Percentiles rank a stretch among this genome's conserved stretches.
Conservation (phyloP, 1,284 basidiomycete species). For the Termitomyces sp. region DNA sequence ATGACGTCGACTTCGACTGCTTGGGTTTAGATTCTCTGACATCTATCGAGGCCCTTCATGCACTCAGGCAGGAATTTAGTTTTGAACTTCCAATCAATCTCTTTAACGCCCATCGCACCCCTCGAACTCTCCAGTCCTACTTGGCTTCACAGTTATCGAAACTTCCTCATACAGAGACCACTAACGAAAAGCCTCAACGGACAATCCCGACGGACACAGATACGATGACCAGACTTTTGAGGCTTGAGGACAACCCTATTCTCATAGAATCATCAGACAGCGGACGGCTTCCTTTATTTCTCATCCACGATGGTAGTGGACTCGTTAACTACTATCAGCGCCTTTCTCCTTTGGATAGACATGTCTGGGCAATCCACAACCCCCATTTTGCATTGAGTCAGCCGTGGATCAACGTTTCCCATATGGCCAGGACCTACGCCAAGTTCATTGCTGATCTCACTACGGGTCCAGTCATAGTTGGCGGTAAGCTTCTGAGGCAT, state of each 20-base stretch:
- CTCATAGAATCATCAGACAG: constrained; percentile 34
- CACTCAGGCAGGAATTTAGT: constrained; percentile 36
- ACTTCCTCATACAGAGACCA: background rate
- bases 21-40: constrained; percentile 60
- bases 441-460: constrained; percentile 31
- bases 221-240: constrained; percentile 18
- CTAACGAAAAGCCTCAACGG: background rate
- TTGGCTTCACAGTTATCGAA: constrained; percentile 16
- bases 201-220: background rate
- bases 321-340: constrained; percentile 47
- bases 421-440: constrained; percentile 54
- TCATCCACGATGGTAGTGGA: constrained; percentile 72
- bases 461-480: constrained; percentile 43
- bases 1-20: constrained; percentile 39
- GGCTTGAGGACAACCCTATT: constrained; percentile 29
- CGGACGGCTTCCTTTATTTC: constrained; percentile 42
- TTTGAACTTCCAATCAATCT: constrained; percentile 37
- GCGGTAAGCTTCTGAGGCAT: constrained; percentile 40
- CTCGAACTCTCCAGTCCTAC: constrained; percentile 30
- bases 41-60: constrained; percentile 54
- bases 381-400: constrained; percentile 42
- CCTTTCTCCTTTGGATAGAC: constrained; percentile 42
- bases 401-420: constrained; percentile 41
- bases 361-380: constrained; percentile 58
- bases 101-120: constrained; percentile 32